These are phyloP conservation scores for Mesotaenium endlicherianum DNA, from an alignment of 139 green algal species.

Conservation along the genomic window DNA sequence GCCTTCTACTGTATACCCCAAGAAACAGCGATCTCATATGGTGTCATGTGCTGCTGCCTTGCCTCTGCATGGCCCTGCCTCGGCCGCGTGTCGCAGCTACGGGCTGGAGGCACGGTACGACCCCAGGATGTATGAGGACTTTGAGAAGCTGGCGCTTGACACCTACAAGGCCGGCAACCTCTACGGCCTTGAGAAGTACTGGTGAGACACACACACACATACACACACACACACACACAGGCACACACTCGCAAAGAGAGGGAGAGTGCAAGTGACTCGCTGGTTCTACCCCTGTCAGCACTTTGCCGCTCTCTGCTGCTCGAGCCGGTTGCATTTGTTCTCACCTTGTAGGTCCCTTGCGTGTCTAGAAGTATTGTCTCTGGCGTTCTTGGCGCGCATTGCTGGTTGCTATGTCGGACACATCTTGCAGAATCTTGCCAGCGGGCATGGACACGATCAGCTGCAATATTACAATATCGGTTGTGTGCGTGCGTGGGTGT, in stretches of 20 bases:
- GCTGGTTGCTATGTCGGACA: too few relatives aligned
- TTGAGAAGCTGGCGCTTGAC: slow-evolving; percentile 73
- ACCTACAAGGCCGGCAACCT: slow-evolving; percentile 76
- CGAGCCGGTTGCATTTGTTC: not conserved
- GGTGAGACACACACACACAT: slow-evolving; percentile 32
- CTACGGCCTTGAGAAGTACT: slow-evolving; percentile 95
- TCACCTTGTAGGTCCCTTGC: too few relatives aligned
- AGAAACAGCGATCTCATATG: too few relatives aligned
- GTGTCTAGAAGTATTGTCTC: too few relatives aligned
- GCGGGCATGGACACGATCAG: too few relatives aligned
- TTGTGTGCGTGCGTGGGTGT: not conserved
- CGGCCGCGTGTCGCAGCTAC: too few relatives aligned
- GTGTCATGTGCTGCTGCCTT: too few relatives aligned
- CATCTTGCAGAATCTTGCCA: too few relatives aligned
- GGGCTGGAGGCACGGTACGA: slow-evolving; percentile 83
- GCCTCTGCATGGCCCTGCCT: too few relatives aligned
- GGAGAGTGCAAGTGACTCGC: not conserved
- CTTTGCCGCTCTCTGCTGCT: not conserved
- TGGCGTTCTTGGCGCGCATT: too few relatives aligned
- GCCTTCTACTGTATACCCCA: too few relatives aligned
- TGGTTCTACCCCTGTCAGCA: not conserved
- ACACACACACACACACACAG: not conserved
- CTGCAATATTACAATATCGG: too few relatives aligned
- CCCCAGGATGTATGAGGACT: slow-evolving; percentile 75
- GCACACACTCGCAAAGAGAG: not conserved